Percentiles rank a stretch among this genome's conserved stretches.
phyloP scores from a whole-genome alignment of 2,329 filamentous ascomycete species.

The Metarhizium guizhouense region DNA sequence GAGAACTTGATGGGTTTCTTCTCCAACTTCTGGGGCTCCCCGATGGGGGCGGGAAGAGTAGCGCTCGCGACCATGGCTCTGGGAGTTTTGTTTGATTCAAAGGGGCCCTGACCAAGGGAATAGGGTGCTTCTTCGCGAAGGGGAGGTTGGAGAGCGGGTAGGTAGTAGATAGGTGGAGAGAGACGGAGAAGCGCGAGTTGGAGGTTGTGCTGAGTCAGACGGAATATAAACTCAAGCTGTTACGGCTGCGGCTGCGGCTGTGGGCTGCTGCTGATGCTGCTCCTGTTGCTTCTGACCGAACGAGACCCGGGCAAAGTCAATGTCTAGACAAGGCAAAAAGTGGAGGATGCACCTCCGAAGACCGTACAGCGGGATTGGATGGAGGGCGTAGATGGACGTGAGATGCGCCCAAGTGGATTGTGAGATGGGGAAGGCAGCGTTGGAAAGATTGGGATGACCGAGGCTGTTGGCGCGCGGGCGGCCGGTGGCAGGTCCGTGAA shows the following conservation, averaged over 20 bases:
- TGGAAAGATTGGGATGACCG: neutral
- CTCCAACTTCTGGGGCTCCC: slow-evolving; percentile 56
- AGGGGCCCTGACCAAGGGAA: slow-evolving; percentile 98
- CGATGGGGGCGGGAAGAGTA: slow-evolving; percentile 41
- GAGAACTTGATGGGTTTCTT: slow-evolving; percentile 99
- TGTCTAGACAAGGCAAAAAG: neutral
- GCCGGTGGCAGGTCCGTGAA: neutral
- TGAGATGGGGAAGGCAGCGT: neutral
- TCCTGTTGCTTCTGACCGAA: neutral
- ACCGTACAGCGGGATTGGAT: neutral
- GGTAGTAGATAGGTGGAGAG: neutral
- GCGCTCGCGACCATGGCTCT: slow-evolving; percentile 54
- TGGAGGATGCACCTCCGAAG: neutral
- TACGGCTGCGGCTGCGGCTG: neutral
- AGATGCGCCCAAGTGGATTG: neutral
- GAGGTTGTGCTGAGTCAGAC: slow-evolving; percentile 4
- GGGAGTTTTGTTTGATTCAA: slow-evolving; percentile 35
- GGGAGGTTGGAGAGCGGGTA: slow-evolving; percentile 14
- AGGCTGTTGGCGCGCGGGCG: neutral
- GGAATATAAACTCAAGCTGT: neutral
- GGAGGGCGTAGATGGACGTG: neutral
- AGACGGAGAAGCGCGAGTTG: neutral
- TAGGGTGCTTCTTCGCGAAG: slow-evolving; percentile 74
- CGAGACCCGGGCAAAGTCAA: neutral
- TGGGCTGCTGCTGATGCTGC: neutral